Conservation (phyloP, 306 rosid species). For the Carpinus viminea region DNA sequence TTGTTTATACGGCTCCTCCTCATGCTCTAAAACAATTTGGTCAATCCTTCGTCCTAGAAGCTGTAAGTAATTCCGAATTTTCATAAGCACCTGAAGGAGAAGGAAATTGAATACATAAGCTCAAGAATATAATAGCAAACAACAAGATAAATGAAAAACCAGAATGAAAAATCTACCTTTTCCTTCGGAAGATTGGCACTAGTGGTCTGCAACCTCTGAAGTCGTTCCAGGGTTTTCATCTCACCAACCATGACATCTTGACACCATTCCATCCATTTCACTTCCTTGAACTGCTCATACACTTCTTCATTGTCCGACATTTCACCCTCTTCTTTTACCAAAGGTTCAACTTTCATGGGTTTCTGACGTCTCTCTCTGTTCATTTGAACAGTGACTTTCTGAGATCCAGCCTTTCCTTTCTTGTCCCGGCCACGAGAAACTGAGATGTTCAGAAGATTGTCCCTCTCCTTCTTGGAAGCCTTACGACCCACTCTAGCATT, state of each 20-base stretch:
- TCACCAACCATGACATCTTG: constrained; percentile 87
- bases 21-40: constrained; percentile 77
- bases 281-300: constrained; percentile 96
- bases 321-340: constrained; percentile 97
- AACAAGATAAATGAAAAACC: constrained; percentile 2
- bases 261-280: constrained; percentile 99
- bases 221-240: constrained; percentile 84
- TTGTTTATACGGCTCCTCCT: constrained; percentile 80
- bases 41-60: constrained; percentile 96
- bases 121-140: constrained; percentile 4
- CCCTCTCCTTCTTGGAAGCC: constrained; percentile 80
- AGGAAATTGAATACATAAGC: constrained; percentile 4
- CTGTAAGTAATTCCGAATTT: constrained; percentile 87
- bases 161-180: constrained; percentile 45
- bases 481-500: constrained; percentile 70
- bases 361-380: constrained; percentile 58
- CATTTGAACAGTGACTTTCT: constrained; percentile 48
- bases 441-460: constrained; percentile 44
- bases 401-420: constrained; percentile 65
- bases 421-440: constrained; percentile 49
- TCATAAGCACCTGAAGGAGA: constrained; percentile 72
- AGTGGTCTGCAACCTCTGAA: constrained; percentile 79
- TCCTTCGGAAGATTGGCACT: constrained; percentile 98
- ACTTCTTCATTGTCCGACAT: constrained; percentile 97
- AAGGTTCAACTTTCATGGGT: constrained; percentile 73